phyloP scores from a whole-genome alignment of 2,329 filamentous ascomycete genomes.

The Neurospora sp. region DNA sequence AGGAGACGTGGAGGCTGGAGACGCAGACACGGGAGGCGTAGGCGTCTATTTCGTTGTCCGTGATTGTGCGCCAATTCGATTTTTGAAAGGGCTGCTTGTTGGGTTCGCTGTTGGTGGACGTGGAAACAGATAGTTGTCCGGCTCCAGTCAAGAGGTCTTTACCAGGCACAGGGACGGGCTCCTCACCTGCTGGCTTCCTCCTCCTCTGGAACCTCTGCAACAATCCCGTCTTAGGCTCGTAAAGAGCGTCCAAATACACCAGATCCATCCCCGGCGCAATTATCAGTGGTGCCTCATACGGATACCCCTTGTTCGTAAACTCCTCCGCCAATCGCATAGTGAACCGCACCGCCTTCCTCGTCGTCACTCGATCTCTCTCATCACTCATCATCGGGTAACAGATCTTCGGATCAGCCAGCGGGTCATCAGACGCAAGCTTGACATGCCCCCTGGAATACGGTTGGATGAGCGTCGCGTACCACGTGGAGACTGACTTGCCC shows the following conservation, averaged over 20 bases:
- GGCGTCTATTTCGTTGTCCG: conserved; percentile 23
- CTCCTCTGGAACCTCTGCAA: not conserved
- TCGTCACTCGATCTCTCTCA: conserved; percentile 18
- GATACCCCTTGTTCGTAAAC: conserved; percentile 21
- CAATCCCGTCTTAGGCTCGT: not conserved
- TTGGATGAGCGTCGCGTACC: conserved; percentile 22
- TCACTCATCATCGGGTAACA: conserved; percentile 23
- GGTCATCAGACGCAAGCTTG: conserved; percentile 26
- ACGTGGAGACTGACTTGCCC: conserved; percentile 15
- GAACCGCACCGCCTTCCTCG: conserved; percentile 22
- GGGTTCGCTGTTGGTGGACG: not conserved
- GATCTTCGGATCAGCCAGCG: conserved; percentile 23
- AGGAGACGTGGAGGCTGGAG: conserved; percentile 26
- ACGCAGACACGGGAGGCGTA: conserved; percentile 14
- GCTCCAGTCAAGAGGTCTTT: not conserved
- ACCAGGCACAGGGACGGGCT: not conserved
- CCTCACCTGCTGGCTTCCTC: not conserved
- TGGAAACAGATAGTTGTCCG: not conserved
- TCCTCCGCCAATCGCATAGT: conserved; percentile 22
- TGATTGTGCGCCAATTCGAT: conserved; percentile 17
- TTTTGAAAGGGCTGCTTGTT: not conserved
- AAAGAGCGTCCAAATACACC: conserved; percentile 5
- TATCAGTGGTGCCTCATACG: conserved; percentile 15
- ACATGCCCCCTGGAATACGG: conserved; percentile 22
- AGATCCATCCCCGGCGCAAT: conserved; percentile 19